Conservation (phyloP, 2,329 filamentous ascomycete genomes). For the Magnaporthiopsis rhizophila region DNA sequence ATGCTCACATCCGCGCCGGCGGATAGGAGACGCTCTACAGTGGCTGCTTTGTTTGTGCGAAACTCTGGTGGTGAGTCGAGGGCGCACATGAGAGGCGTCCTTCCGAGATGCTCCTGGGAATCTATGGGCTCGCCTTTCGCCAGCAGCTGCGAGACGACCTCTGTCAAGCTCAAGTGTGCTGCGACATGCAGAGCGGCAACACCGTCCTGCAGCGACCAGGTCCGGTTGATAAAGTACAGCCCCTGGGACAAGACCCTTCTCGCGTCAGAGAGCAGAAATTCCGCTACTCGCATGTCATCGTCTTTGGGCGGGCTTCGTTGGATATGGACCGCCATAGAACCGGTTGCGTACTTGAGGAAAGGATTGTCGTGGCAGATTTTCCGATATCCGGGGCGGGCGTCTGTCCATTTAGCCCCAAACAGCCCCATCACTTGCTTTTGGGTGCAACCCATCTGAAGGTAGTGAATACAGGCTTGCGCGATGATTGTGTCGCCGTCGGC, state of each 20-base stretch:
- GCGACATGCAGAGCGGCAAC: background rate
- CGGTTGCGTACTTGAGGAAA: background rate
- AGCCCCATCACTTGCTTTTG: too few species aligned
- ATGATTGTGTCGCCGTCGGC: background rate
- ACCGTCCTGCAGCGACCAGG: background rate
- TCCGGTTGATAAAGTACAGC: background rate
- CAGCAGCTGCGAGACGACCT: background rate
- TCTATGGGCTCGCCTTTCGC: background rate
- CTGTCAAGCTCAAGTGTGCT: background rate
- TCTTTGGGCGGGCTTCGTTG: background rate
- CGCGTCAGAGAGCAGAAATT: background rate
- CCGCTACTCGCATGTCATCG: background rate
- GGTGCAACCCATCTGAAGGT: background rate
- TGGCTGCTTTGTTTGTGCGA: background rate
- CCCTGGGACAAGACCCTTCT: background rate
- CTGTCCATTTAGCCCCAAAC: background rate
- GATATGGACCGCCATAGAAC: background rate
- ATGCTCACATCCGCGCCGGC: background rate
- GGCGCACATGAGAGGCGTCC: conserved; percentile 2
- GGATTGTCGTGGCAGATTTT: background rate
- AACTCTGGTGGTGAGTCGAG: background rate
- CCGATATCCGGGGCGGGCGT: background rate
- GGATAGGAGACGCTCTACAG: background rate
- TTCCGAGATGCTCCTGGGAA: background rate
- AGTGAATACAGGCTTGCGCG: background rate